A percentile compares a stretch with the other conserved stretches of the same genome.
Evolutionary conservation across 176 grass and related monocot species (phyloP).

Genomic region (Eragrostis nindensis): DNA sequence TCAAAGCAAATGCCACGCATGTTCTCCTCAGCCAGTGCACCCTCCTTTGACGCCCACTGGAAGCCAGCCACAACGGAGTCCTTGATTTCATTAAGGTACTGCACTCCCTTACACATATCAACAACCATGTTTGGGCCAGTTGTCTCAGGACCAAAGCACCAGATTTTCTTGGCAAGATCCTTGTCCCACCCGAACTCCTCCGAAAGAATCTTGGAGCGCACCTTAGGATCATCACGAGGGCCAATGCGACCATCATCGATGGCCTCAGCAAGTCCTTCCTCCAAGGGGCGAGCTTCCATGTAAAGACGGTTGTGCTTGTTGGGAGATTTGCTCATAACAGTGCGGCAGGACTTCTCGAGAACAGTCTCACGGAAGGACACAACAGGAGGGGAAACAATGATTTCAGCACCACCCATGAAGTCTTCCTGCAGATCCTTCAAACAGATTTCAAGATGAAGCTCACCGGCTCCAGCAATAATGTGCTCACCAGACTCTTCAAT

Average conservation of each 20-base stretch:
- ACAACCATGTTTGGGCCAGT: slow-evolving; percentile 89
- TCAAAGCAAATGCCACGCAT: slow-evolving; percentile 89
- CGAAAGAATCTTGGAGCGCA: slow-evolving; percentile 67
- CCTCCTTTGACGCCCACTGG: slow-evolving; percentile 90
- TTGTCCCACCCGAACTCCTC: slow-evolving; percentile 91
- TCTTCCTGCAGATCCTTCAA: slow-evolving; percentile 82
- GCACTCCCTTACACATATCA: slow-evolving; percentile 96
- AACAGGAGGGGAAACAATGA: slow-evolving; percentile 70
- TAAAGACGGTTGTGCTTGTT: slow-evolving; percentile 91
- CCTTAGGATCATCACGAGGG: slow-evolving; percentile 78
- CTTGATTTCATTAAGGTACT: slow-evolving; percentile 91
- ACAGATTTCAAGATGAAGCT: slow-evolving; percentile 84
- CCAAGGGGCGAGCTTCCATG: slow-evolving; percentile 82
- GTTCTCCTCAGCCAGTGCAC: slow-evolving; percentile 77
- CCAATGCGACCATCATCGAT: slow-evolving; percentile 75
- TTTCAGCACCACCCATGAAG: slow-evolving; percentile 90
- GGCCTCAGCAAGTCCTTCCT: slow-evolving; percentile 76
- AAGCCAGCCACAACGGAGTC: slow-evolving; percentile 90
- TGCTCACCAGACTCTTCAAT: slow-evolving; percentile 90
- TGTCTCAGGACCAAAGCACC: slow-evolving; percentile 94
- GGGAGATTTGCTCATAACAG: slow-evolving; percentile 88
- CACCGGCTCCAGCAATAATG: slow-evolving; percentile 81
- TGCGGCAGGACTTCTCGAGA: slow-evolving; percentile 73
- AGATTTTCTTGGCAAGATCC: slow-evolving; percentile 92
- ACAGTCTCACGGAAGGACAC: slow-evolving; percentile 95